Percentiles rank a stretch among this genome's conserved stretches.
phyloP scores from a whole-genome alignment of 345 rosid genomes.

The Bruguiera sexangula region DNA sequence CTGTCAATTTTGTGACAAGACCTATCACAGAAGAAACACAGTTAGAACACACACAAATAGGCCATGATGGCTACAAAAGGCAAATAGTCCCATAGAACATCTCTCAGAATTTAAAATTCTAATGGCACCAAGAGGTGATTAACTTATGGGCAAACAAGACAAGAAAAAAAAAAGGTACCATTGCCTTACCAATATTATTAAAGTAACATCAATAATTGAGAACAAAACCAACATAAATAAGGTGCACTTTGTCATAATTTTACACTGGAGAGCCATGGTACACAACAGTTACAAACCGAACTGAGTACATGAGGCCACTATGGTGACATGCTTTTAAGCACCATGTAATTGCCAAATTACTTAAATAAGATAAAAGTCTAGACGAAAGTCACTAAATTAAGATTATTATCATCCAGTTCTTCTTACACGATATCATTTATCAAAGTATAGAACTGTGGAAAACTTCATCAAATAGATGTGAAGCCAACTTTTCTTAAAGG shows the following conservation, averaged over 20 bases:
- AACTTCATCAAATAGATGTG: no score
- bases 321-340: background rate
- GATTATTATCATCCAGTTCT: background rate
- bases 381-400: background rate
- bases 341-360: background rate
- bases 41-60: constrained; percentile 11
- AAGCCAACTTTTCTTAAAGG: no score
- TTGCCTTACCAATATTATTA: constrained; percentile 1
- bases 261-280: background rate
- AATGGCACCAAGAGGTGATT: no score
- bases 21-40: constrained; percentile 43
- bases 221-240: background rate
- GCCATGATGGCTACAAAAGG: constrained; percentile 2
- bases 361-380: background rate
- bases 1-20: constrained; percentile 83
- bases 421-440: no score
- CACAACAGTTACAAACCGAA: background rate
- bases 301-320: background rate
- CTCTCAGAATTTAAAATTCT: background rate
- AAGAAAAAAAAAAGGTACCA: no score
- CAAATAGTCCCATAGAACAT: background rate
- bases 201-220: background rate
- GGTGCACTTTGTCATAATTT: no score
- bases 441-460: no score
- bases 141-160: no score